These are phyloP conservation scores for Metschnikowia gruessii DNA, from an alignment of 805 yeast species.

Conservation along the genomic window DNA sequence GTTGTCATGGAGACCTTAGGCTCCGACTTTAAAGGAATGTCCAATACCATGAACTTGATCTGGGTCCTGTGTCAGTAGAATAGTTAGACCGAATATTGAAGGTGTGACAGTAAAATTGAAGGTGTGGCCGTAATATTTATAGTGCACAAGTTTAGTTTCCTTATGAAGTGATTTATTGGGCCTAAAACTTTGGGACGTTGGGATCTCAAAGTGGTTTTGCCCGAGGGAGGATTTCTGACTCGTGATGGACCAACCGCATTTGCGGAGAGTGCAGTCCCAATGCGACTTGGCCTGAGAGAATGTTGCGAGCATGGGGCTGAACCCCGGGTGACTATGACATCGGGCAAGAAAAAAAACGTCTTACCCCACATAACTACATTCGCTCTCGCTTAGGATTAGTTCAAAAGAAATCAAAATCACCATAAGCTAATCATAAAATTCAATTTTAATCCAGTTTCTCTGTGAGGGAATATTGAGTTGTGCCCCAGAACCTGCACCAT, in stretches of 20 bases:
- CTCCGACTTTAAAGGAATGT: slow-evolving; percentile 39
- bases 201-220: background rate
- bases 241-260: slow-evolving; percentile 9
- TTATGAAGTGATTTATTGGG: background rate
- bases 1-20: slow-evolving; percentile 33
- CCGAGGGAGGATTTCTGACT: slow-evolving; percentile 5
- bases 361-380: background rate
- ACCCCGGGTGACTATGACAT: too few relatives aligned
- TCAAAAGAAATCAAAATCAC: background rate
- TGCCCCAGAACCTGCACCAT: slow-evolving; percentile 2
- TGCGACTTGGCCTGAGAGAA: background rate
- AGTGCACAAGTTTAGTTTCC: background rate
- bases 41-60: slow-evolving; percentile 24
- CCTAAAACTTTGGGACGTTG: background rate
- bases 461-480: background rate
- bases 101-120: too few relatives aligned
- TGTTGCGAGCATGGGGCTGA: background rate
- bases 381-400: background rate
- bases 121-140: background rate
- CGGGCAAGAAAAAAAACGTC: background rate
- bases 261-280: slow-evolving; percentile 14
- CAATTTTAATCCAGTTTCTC: background rate
- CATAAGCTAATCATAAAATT: too few relatives aligned
- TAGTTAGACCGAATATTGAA: background rate
- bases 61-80: background rate